Base-by-base conservation (phyloP, 1,284 basidiomycete species). In the Apiotrichum gamsii region DNA sequence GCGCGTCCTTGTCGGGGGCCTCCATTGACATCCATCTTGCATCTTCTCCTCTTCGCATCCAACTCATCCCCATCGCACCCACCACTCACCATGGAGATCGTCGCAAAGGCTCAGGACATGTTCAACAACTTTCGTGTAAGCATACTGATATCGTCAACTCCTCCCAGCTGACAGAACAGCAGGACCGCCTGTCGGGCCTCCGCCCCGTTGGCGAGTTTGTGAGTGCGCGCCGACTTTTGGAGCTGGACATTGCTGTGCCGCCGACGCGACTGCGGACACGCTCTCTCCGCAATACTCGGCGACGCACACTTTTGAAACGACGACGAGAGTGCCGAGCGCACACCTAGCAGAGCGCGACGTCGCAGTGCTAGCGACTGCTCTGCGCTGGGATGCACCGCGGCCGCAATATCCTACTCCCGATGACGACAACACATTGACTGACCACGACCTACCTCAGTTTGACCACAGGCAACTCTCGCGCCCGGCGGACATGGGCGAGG, bases 401-500 rank as follows among this genome's bases (percentile, higher is more conserved):
- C 28, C 28, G 6, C 21, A n/a, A 11, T 30, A 16, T 31, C 42
- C 10, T 31, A 32, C 37, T 8, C 8, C 28, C 31, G n/a, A n/a
- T n/a, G n/a, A n/a, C n/a, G n/a, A n/a, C n/a, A n/a, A n/a, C n/a
- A n/a, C n/a, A 32, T 16, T 13, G 14, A 32, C 14, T 32, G 30
- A 31, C 10, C 5, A 10, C 13, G 34, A 24, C 48, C 45, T 5
- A 45, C 38, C 8, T 20, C 51, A 73, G 71, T 94, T 97, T 65
- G 91, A 97, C 75, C 78, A 83, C 64, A 83, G 93, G 60, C 84
- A 90, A 44, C 75, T 97, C 53, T 93, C 90, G 33, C 77, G 87
- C 59, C 76, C 76, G 14, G 62, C 67, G 36, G 72, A 91, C 82
- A 49, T 85, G 79, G 78, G 77, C 61, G 76, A 78, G 52, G 76